phyloP scores from a whole-genome alignment of 176 grass and related monocot genomes.

The Ananas comosus region DNA sequence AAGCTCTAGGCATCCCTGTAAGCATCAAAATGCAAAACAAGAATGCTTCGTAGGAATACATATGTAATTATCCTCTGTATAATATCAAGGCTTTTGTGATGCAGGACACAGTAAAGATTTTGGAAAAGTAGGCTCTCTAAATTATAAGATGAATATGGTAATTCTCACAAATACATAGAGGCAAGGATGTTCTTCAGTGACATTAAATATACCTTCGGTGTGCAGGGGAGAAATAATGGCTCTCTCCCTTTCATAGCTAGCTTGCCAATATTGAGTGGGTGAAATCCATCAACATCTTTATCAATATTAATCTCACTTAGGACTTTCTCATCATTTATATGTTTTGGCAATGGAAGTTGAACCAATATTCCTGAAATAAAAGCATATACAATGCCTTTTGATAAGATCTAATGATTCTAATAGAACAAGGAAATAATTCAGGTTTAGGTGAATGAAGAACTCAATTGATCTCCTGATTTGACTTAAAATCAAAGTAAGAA shows the following conservation, averaged over 20 bases:
- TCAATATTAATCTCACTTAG: slow-evolving; percentile 66
- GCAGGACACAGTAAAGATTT: no score
- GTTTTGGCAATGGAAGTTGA: slow-evolving; percentile 88
- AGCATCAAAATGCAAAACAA: neutral
- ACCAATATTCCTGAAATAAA: slow-evolving; percentile 63
- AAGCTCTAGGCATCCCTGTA: slow-evolving; percentile 92
- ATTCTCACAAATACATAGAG: neutral
- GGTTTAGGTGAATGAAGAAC: neutral
- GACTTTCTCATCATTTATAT: slow-evolving; percentile 92
- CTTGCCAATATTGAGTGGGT: slow-evolving; percentile 94
- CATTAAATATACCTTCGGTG: slow-evolving; percentile 56
- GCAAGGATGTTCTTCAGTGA: neutral
- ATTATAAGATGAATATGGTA: neutral
- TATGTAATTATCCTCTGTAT: no score
- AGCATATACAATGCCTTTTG: slow-evolving; percentile 5
- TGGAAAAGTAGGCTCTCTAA: neutral
- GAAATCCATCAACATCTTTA: slow-evolving; percentile 97
- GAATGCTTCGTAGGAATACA: neutral
- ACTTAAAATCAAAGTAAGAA: no score
- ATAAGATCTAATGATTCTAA: slow-evolving; percentile 1
- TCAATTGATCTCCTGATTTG: no score
- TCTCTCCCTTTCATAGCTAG: slow-evolving; percentile 98
- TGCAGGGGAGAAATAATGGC: slow-evolving; percentile 76
- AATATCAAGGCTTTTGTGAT: no score
- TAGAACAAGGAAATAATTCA: neutral